Evolutionary conservation across 345 rosid species (phyloP), one percentile per base, ranked within the genome.

Genomic region (Gossypium raimondii): DNA sequence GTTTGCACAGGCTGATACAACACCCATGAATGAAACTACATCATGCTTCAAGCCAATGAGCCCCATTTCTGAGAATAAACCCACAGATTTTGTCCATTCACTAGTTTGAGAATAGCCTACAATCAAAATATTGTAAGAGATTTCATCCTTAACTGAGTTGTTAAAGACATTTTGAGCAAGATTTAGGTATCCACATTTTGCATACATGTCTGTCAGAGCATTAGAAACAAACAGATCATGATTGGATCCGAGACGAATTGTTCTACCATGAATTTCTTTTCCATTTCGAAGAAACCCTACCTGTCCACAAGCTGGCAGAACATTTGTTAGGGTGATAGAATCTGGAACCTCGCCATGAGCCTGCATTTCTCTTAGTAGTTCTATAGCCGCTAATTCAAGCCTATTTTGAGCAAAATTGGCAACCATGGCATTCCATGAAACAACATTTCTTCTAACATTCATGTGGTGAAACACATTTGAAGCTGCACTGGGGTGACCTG

Each of bases 371-470:
- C 79, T 85, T 72, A 85, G 60, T 48, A 85, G 78, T 64, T 76
- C 76, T 57, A 85, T 16, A 11, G 84, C 85, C 56, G 72, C 77
- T 24, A 68, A 41, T 76, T 87, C 84, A 41, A 65, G 79, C 66
- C 77, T 60, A 25, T 87, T 87, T 22, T 78, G 86, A 71, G 87
- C 73, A 55, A 80, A 83, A 79, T 85, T 87, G 55, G 87, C 87
- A 72, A 83, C 80, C 88, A 85, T 81, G 61, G 87, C 83, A 80
- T 87, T 87, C 90, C 90, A 87, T 1, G 90, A 85, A 64, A 87
- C 84, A 67, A 62, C 43, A 51, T 13, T 60, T 56, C 27, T 76
- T 27, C 4, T 51, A 16, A 16, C 17, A 7, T 34, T 29, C 61
- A 76, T 76, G 75, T 63, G 76, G 14, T 74, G 63, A 53, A 88